phyloP scores from a whole-genome alignment of 2,329 filamentous ascomycete genomes.

The Ophiobolus disseminans region DNA sequence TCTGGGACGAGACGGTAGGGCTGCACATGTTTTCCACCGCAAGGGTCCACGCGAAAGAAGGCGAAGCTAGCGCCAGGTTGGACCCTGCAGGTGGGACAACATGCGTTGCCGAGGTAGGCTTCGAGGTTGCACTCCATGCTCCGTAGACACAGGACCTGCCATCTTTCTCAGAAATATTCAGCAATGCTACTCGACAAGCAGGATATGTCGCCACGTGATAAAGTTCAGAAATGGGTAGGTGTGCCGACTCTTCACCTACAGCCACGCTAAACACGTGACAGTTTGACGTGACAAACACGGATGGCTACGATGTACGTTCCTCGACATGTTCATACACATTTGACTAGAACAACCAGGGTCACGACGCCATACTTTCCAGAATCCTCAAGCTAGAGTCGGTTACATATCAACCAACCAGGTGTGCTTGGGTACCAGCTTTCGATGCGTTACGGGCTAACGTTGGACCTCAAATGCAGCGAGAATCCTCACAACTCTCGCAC shows the following conservation, averaged over 20 bases:
- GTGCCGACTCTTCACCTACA: not conserved
- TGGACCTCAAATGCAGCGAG: not conserved
- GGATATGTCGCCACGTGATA: slow-evolving; percentile 26
- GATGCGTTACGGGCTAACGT: no score
- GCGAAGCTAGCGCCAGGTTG: no score
- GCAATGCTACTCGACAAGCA: no score
- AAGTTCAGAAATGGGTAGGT: slow-evolving; percentile 26
- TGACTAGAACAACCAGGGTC: slow-evolving; percentile 31
- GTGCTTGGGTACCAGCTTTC: no score
- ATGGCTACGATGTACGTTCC: slow-evolving; percentile 35
- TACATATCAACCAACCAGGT: slow-evolving; percentile 32
- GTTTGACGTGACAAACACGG: slow-evolving; percentile 27
- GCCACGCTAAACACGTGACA: slow-evolving; percentile 12
- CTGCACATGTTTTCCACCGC: no score
- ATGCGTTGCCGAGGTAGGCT: no score
- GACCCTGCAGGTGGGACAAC: no score
- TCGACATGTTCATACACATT: not conserved
- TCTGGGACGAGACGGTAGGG: no score
- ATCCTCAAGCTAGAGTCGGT: slow-evolving; percentile 47
- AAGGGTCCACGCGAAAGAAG: no score
- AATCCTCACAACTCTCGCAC: slow-evolving; percentile 46
- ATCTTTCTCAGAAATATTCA: no score
- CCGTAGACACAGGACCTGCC: no score
- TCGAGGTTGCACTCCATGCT: no score
- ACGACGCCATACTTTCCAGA: slow-evolving; percentile 39